Conservation (phyloP, 257 asterid genomes). For the Solanum habrochaites region DNA sequence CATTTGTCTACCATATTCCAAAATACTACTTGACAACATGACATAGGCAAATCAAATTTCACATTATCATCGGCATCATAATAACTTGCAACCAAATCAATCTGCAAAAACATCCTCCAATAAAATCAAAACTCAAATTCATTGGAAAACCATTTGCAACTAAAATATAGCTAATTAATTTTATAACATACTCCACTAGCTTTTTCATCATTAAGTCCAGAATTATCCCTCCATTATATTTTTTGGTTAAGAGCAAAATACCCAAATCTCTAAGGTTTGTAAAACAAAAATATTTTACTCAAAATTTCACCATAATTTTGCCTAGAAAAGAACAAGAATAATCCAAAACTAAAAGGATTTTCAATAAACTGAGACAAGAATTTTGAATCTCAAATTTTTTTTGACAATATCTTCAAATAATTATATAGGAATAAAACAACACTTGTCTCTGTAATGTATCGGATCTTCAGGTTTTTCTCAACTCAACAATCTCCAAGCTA, state of each 20-base stretch:
- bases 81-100: conserved; percentile 92
- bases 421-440: too few species aligned
- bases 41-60: conserved; percentile 93
- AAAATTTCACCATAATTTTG: conserved; percentile 82
- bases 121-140: neutral
- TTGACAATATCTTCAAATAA: too few species aligned
- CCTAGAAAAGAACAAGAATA: conserved; percentile 36
- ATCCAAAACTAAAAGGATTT: neutral
- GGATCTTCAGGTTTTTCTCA: too few species aligned
- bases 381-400: too few species aligned
- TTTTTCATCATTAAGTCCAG: conserved; percentile 81
- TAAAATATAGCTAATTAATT: neutral
- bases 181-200: conserved; percentile 34
- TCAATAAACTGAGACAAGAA: too few species aligned
- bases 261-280: conserved; percentile 96
- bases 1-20: conserved; percentile 79
- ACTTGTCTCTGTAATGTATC: too few species aligned
- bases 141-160: neutral
- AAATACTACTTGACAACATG: conserved; percentile 89
- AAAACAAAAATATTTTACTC: conserved; percentile 68
- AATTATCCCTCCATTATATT: conserved; percentile 82
- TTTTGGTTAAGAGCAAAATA: conserved; percentile 62
- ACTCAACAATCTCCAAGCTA: too few species aligned
- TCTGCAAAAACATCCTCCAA: conserved; percentile 20
- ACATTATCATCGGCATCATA: conserved; percentile 97